Evolutionary conservation across 2,329 filamentous ascomycete genomes (phyloP).

Genomic region (Fusarium begoniae): DNA sequence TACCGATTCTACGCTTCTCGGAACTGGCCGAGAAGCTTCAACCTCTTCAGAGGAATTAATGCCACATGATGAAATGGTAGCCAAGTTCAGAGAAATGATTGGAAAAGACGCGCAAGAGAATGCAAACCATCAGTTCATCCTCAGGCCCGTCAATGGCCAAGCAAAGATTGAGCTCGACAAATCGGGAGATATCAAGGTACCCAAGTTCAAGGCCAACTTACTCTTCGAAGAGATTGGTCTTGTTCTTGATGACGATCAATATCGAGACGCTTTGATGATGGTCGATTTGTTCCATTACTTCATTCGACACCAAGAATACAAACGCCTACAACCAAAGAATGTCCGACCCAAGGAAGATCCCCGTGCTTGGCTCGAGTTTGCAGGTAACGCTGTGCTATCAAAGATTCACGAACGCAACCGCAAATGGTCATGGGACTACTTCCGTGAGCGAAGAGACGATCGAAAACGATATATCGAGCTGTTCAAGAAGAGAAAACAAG

Average conservation of each 20-base stretch:
- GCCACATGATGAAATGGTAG: conserved; percentile 79
- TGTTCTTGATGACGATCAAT: conserved; percentile 97
- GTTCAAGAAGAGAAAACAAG: conserved; percentile 92
- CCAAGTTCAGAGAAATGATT: conserved; percentile 81
- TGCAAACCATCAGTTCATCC: conserved; percentile 84
- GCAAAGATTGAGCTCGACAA: conserved; percentile 97
- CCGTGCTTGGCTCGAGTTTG: conserved; percentile 90
- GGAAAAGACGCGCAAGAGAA: conserved; percentile 70
- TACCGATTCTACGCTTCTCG: conserved; percentile 86
- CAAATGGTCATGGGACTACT: conserved; percentile 95
- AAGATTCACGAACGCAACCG: conserved; percentile 96
- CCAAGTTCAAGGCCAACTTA: conserved; percentile 89
- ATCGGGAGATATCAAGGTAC: conserved; percentile 78
- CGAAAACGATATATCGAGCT: conserved; percentile 88
- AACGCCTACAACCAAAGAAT: conserved; percentile 86
- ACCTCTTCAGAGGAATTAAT: conserved; percentile 61
- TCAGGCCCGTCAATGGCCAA: conserved; percentile 94
- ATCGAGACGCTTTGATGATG: conserved; percentile 97
- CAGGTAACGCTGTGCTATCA: conserved; percentile 84
- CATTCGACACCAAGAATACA: conserved; percentile 96
- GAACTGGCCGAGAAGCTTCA: conserved; percentile 77
- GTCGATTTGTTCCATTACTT: conserved; percentile 99
- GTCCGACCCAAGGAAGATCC: conserved; percentile 87
- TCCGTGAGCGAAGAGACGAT: conserved; percentile 91
- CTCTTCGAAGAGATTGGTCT: conserved; percentile 98